These are phyloP conservation scores for Carpinus fangiana DNA, from an alignment of 306 rosid genomes.

Conservation along the genomic window DNA sequence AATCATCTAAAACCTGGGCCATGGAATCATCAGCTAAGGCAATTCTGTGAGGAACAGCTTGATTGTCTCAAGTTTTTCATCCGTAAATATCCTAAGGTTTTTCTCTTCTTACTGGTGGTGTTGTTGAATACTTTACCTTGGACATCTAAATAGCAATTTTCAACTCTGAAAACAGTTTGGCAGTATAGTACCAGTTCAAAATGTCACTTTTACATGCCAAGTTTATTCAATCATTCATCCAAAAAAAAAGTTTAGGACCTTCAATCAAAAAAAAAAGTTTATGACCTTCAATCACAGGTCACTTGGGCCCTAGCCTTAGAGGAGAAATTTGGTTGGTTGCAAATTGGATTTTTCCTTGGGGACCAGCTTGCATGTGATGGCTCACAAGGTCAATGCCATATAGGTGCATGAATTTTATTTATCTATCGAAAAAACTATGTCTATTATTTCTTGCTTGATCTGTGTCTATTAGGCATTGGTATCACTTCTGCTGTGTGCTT, in stretches of 20 bases:
- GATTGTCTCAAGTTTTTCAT: constrained; percentile 73
- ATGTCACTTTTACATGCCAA: neutral
- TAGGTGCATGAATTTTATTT: neutral
- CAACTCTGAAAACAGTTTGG: neutral
- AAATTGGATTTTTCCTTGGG: neutral
- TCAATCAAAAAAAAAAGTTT: neutral
- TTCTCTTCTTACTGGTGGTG: constrained; percentile 13
- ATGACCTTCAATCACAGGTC: neutral
- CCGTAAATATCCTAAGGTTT: constrained; percentile 70
- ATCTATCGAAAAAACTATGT: neutral
- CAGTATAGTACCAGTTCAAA: neutral
- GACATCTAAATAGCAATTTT: neutral
- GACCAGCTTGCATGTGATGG: neutral
- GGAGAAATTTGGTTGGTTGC: neutral
- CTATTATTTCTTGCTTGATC: neutral
- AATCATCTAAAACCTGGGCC: constrained; percentile 78
- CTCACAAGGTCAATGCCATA: neutral
- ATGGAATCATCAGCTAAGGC: constrained; percentile 65
- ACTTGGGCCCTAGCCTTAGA: neutral
- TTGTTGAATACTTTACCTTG: neutral
- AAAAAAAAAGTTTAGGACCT: neutral
- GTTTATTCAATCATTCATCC: neutral
- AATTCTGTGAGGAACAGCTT: constrained; percentile 53
- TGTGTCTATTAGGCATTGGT: neutral
- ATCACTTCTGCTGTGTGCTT: neutral